Evolutionary conservation across 2,329 filamentous ascomycete species (phyloP).

Genomic region (Fusarium sp.): DNA sequence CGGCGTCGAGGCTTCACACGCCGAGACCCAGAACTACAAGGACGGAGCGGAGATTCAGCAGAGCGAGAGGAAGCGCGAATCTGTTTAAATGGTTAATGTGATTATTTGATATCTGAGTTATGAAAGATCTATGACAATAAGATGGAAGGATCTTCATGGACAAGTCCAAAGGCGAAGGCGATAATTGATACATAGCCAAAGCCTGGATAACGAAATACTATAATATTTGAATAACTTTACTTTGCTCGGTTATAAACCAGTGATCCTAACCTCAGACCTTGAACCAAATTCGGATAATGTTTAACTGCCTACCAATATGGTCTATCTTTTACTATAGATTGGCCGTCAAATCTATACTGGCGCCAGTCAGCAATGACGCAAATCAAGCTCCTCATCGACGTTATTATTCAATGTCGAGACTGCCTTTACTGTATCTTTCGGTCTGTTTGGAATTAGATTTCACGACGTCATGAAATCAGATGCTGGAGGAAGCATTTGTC

Average conservation of each 20-base stretch:
- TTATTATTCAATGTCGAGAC: background rate
- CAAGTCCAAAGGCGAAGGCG: background rate
- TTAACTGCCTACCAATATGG: background rate
- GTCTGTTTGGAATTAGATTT: background rate
- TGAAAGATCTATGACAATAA: background rate
- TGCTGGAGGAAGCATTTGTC: background rate
- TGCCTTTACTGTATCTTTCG: background rate
- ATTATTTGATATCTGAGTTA: background rate
- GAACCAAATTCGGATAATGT: background rate
- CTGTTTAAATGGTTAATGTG: constrained; percentile 23
- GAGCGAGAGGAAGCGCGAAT: constrained; percentile 38
- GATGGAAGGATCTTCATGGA: background rate
- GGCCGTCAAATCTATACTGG: background rate
- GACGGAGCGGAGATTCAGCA: constrained; percentile 39
- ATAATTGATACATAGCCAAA: background rate
- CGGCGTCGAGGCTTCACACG: constrained; percentile 22
- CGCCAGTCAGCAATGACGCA: background rate
- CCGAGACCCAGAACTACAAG: constrained; percentile 35
- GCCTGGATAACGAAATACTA: background rate
- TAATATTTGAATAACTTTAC: background rate
- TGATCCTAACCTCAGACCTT: background rate
- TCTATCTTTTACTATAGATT: background rate
- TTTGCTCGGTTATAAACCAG: background rate
- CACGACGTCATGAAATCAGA: background rate
- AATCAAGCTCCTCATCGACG: background rate